Evolutionary conservation across 2,329 filamentous ascomycete genomes (phyloP).

Genomic region (Periconia macrospinosa): DNA sequence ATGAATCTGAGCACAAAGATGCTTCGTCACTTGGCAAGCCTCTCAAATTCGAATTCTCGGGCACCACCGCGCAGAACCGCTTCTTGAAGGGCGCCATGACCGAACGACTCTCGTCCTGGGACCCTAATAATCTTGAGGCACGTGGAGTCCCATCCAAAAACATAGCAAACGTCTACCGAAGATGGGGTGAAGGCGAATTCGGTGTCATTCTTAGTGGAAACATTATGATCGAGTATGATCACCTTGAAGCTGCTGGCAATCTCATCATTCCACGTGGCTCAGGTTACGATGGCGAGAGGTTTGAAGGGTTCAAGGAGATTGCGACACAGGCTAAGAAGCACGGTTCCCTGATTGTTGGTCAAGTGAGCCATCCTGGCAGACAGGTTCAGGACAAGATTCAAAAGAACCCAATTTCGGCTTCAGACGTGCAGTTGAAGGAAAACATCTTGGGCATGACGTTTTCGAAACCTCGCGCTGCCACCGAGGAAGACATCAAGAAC

Average conservation of each 20-base stretch:
- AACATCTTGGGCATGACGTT: slow-evolving; percentile 52
- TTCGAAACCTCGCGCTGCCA: slow-evolving; percentile 57
- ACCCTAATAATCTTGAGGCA: slow-evolving; percentile 53
- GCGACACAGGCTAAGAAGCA: slow-evolving; percentile 59
- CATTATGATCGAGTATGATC: slow-evolving; percentile 65
- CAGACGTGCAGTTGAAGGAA: slow-evolving; percentile 42
- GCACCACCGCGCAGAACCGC: slow-evolving; percentile 63
- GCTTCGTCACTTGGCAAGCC: slow-evolving; percentile 46
- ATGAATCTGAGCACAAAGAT: slow-evolving; percentile 45
- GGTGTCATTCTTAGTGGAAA: slow-evolving; percentile 64
- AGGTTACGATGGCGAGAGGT: slow-evolving; percentile 58
- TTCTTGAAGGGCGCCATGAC: slow-evolving; percentile 71
- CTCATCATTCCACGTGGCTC: slow-evolving; percentile 63
- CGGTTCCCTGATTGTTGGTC: slow-evolving; percentile 61
- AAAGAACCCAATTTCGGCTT: slow-evolving; percentile 54
- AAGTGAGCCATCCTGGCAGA: slow-evolving; percentile 65
- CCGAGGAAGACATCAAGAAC: slow-evolving; percentile 56
- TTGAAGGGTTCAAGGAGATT: slow-evolving; percentile 61
- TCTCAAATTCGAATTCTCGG: slow-evolving; percentile 52
- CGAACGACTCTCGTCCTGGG: slow-evolving; percentile 65
- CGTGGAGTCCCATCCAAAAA: slow-evolving; percentile 58
- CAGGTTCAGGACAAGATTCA: slow-evolving; percentile 54
- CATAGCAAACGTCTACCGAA: slow-evolving; percentile 56
- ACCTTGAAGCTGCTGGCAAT: slow-evolving; percentile 57
- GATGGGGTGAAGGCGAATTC: slow-evolving; percentile 55